These are phyloP conservation scores for Helicosporidium sp. DNA, from an alignment of 139 green algal genomes.

Conservation along the genomic window DNA sequence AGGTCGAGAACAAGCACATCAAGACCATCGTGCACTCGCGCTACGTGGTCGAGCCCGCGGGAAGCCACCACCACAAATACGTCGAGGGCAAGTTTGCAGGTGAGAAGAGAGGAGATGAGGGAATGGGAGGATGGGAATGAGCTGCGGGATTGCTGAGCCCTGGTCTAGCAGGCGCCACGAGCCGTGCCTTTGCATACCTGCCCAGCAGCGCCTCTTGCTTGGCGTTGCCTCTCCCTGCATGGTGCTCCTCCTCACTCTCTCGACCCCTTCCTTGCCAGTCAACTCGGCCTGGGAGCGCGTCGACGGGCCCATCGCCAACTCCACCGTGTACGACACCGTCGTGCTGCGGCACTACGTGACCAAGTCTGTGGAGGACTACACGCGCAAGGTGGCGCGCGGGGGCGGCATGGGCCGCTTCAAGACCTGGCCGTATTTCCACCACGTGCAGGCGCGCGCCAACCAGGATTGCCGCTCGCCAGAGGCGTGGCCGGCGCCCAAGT, in stretches of 20 bases:
- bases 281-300: background rate
- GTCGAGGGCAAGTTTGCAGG: background rate
- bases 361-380: background rate
- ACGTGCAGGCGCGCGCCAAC: background rate
- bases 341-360: background rate
- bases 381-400: background rate
- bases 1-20: slow-evolving; percentile 8
- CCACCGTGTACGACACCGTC: background rate
- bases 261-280: too few species aligned
- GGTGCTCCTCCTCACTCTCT: too few species aligned
- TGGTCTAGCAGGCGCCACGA: too few species aligned
- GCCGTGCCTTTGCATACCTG: too few species aligned
- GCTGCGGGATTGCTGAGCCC: too few species aligned
- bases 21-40: slow-evolving; percentile 12
- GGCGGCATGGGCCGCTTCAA: background rate
- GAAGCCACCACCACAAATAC: slow-evolving; percentile 1
- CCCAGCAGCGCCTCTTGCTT: too few species aligned
- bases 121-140: too few species aligned
- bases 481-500: background rate
- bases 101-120: too few species aligned
- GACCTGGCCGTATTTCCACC: background rate
- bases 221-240: too few species aligned
- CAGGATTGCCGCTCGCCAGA: background rate
- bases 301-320: background rate
- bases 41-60: slow-evolving; percentile 3